Percentiles rank a stretch among this genome's conserved stretches.
Evolutionary conservation across 768 basidiomycete species (phyloP).

Genomic region (Cystobasidium onofrii): DNA sequence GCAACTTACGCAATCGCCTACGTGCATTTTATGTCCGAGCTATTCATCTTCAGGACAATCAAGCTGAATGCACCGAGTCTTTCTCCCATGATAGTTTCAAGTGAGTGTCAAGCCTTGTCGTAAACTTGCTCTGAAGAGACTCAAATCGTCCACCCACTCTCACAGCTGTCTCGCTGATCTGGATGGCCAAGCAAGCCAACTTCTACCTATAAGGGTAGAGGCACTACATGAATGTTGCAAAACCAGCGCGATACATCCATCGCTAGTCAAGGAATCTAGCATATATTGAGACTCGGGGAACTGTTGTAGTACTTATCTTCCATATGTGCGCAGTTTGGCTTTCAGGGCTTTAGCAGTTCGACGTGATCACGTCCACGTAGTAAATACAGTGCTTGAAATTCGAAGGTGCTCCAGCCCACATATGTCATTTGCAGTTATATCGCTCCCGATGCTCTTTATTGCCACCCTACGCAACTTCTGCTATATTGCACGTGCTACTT

Average conservation of each 20-base stretch:
- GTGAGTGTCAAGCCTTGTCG: conserved; percentile 53
- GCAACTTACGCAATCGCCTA: conserved; percentile 83
- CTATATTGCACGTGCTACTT: neutral
- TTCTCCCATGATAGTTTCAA: conserved; percentile 72
- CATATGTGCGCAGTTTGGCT: no score
- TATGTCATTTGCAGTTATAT: no score
- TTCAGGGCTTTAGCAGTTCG: no score
- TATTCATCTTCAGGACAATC: conserved; percentile 70
- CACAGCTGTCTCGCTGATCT: conserved; percentile 22
- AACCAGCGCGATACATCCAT: no score
- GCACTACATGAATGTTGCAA: neutral
- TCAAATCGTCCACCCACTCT: neutral
- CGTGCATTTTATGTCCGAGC: conserved; percentile 77
- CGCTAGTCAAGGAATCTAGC: no score
- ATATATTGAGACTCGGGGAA: no score
- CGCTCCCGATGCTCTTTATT: no score
- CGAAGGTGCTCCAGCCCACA: no score
- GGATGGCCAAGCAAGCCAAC: conserved; percentile 13
- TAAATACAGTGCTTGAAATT: no score
- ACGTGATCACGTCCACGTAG: no score
- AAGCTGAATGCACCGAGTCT: conserved; percentile 57
- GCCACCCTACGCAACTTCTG: no score
- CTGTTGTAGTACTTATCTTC: no score
- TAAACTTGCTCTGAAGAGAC: neutral
- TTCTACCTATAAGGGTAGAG: neutral